Percentiles rank a stretch among this genome's conserved stretches.
These are phyloP conservation scores for Planoprotostelium fungivorum DNA, from an alignment of 78 protist genomes.

Conservation along the genomic window DNA sequence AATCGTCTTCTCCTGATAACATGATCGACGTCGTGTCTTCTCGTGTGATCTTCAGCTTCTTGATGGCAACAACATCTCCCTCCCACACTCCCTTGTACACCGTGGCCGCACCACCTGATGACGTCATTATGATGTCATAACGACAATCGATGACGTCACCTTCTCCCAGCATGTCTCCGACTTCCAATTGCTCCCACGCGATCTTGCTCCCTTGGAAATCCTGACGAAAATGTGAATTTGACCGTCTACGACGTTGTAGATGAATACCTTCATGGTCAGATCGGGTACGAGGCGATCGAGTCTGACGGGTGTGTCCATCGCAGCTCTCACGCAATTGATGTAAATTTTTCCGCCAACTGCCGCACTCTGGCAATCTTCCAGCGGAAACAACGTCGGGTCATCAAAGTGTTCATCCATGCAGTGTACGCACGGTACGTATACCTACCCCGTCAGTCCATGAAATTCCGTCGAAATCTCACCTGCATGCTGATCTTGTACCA, in stretches of 20 bases:
- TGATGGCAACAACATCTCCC: conserved; percentile 51
- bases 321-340: conserved; percentile 24
- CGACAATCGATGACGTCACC: background rate
- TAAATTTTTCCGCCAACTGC: conserved; percentile 51
- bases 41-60: conserved; percentile 35
- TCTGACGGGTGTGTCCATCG: conserved; percentile 10
- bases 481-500: conserved; percentile 12
- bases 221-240: background rate
- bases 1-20: background rate
- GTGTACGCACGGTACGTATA: conserved; percentile 57
- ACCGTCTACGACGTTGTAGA: background rate
- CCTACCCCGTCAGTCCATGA: background rate
- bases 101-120: conserved; percentile 48
- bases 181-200: conserved; percentile 14
- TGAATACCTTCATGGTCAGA: conserved; percentile 19
- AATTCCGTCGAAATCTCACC: background rate
- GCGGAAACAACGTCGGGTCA: conserved; percentile 27
- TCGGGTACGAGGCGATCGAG: conserved; percentile 56
- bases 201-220: conserved; percentile 40
- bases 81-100: conserved; percentile 46
- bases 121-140: background rate
- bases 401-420: conserved; percentile 24
- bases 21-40: conserved; percentile 18
- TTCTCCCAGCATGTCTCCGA: conserved; percentile 50
- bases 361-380: conserved; percentile 58